Percentiles rank a stretch among this genome's conserved stretches.
These are phyloP conservation scores for Phaeodactylum tricornutum DNA, from an alignment of 108 stramenopile genomes.

Conservation along the genomic window DNA sequence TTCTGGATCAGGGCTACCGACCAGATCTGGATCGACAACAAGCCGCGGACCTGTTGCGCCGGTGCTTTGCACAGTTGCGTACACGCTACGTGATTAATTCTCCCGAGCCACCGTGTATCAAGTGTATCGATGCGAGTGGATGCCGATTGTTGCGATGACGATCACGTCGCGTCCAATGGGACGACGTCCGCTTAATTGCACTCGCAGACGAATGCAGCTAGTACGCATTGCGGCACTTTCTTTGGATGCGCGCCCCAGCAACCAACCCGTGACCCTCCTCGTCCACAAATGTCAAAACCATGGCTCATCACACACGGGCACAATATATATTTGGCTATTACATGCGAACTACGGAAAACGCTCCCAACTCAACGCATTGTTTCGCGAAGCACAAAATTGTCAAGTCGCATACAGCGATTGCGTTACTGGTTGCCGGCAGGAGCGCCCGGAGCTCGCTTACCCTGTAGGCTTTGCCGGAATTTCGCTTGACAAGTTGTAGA, in stretches of 20 bases:
- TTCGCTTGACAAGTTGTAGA: conserved; percentile 19
- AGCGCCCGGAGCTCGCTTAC: too few species aligned
- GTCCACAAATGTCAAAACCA: background rate
- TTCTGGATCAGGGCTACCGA: conserved; percentile 58
- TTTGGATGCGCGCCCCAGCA: too few species aligned
- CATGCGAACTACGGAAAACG: conserved; percentile 42
- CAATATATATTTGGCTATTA: background rate
- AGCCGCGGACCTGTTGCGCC: conserved; percentile 31
- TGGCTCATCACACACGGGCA: background rate
- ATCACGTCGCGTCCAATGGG: too few species aligned
- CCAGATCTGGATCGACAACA: conserved; percentile 40
- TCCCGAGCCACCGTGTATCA: conserved; percentile 60
- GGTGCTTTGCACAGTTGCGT: conserved; percentile 64
- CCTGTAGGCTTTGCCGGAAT: too few species aligned
- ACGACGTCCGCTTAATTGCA: too few species aligned
- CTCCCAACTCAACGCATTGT: conserved; percentile 66
- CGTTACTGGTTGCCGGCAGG: too few species aligned
- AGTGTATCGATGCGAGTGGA: conserved; percentile 51
- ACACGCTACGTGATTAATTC: conserved; percentile 63
- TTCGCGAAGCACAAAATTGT: conserved; percentile 56
- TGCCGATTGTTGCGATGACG: conserved; percentile 24
- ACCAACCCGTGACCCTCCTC: too few species aligned
- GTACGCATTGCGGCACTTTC: too few species aligned
- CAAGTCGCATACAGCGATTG: conserved; percentile 55
- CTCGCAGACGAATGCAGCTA: too few species aligned